Conservation (phyloP, 2,329 filamentous ascomycete genomes). For the Neonectria faginata region DNA sequence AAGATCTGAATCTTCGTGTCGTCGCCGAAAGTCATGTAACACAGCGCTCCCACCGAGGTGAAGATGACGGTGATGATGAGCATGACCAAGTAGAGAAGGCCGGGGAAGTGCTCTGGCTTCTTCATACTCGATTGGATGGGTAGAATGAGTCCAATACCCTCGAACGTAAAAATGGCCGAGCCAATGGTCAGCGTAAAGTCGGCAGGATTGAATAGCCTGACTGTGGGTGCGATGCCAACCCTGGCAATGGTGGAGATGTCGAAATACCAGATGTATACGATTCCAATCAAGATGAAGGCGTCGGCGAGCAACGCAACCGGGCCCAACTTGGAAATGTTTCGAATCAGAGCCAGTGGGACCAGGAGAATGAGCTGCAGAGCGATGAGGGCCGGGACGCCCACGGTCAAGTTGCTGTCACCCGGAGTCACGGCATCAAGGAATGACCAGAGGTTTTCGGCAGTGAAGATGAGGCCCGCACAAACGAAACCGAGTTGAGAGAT, state of each 20-base stretch:
- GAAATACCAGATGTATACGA: constrained; percentile 80
- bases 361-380: constrained; percentile 73
- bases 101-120: constrained; percentile 74
- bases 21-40: constrained; percentile 79
- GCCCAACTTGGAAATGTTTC: constrained; percentile 80
- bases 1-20: constrained; percentile 79
- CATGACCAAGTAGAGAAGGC: constrained; percentile 77
- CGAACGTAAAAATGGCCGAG: constrained; percentile 81
- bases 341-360: constrained; percentile 75
- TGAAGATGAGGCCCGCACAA: constrained; percentile 81
- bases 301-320: constrained; percentile 77
- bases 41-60: constrained; percentile 77
- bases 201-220: constrained; percentile 76
- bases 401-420: constrained; percentile 62
- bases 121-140: constrained; percentile 83
- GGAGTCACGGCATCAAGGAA: constrained; percentile 73
- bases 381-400: constrained; percentile 68
- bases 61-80: constrained; percentile 78
- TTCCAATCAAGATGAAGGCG: constrained; percentile 76
- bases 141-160: constrained; percentile 81
- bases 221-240: constrained; percentile 68
- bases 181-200: constrained; percentile 78
- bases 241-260: constrained; percentile 69
- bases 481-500: constrained; percentile 84
- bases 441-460: constrained; percentile 77